Percentiles rank a stretch among this genome's conserved stretches.
These are phyloP conservation scores for Russula virescens DNA, from an alignment of 768 basidiomycete species.

Conservation along the genomic window DNA sequence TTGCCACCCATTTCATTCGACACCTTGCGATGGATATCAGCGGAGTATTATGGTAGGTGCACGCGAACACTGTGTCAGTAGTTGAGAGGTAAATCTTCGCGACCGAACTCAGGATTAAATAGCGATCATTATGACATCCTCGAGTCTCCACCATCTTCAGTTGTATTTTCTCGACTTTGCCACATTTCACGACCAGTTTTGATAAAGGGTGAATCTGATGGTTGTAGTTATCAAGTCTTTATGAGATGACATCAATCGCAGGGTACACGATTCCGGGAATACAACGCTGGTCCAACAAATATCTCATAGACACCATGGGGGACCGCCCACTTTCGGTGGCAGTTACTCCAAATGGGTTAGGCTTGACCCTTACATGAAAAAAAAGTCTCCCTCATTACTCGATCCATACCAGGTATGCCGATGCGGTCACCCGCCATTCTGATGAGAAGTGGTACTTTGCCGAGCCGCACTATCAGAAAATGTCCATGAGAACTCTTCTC, in stretches of 20 bases:
- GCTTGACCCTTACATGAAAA: neutral
- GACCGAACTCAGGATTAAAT: constrained; percentile 46
- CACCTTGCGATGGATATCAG: constrained; percentile 34
- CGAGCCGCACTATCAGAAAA: constrained; percentile 64
- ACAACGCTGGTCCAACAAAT: constrained; percentile 59
- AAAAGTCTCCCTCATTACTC: neutral
- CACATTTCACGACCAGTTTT: constrained; percentile 68
- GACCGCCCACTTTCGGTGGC: constrained; percentile 60
- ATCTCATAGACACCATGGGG: constrained; percentile 53
- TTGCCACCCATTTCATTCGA: neutral
- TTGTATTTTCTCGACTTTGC: constrained; percentile 65
- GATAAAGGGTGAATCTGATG: constrained; percentile 50
- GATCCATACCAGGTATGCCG: constrained; percentile 53
- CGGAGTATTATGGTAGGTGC: constrained; percentile 34
- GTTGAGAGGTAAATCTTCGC: neutral
- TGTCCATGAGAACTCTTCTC: constrained; percentile 59
- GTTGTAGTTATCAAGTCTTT: neutral
- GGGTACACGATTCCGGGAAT: constrained; percentile 45
- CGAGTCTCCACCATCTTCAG: constrained; percentile 50
- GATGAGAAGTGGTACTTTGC: constrained; percentile 62
- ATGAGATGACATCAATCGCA: constrained; percentile 27
- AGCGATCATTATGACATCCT: constrained; percentile 46
- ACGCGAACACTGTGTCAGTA: neutral
- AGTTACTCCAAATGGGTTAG: constrained; percentile 79
- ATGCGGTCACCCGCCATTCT: constrained; percentile 54